Base-by-base conservation (phyloP, 768 basidiomycete species). In the Boletus subcaerulescens region DNA sequence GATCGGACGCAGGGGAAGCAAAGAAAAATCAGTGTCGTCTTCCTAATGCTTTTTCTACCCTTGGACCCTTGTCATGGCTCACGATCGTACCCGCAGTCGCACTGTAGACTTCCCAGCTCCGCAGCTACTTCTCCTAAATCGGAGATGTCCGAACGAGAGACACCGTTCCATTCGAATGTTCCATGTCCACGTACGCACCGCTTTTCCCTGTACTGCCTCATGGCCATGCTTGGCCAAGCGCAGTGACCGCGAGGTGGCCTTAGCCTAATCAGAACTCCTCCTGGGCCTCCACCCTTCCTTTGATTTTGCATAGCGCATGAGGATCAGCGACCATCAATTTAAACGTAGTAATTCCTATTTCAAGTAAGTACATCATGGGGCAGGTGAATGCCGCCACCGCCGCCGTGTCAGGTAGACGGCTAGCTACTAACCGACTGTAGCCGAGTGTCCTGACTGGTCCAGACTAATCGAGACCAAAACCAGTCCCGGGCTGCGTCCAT, bases 121-220 rank as follows among this genome's bases (percentile, higher is more conserved):
- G 41, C 39, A 44, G 22, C 32, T 43, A 43, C 29, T 15, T 40
- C 0, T 3, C 36, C n/a, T n/a, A 3, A 22, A 20, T 2, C 60
- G 65, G 65, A 51, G 29, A 62, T 56, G 22, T 51, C 62, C 65
- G 62, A 55, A 52, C 11, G 8, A 12, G 12, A 40, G 22, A 44
- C 18, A 44, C 18, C 2, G 40, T 66, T 67, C 65, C 33, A 67
- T 62, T 67, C 56, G 65, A 67, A 66, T 53, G 48, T 66, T 66
- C 65, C 53, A 60, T 62, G 20, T 54, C 57, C 64, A 55, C 58
- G 15, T 29, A 45, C 42, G 14, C 57, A 48, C 52, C 32, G 20
- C 33, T n/a, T 35, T 10, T 38, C 4, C 12, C 7, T 36, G 50
- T 54, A 60, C 52, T 17, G 62, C 62, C 62, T 52, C 52, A 31